Base-by-base conservation (phyloP, 2,329 filamentous ascomycete species). In the Lasiodiplodia citricola region DNA sequence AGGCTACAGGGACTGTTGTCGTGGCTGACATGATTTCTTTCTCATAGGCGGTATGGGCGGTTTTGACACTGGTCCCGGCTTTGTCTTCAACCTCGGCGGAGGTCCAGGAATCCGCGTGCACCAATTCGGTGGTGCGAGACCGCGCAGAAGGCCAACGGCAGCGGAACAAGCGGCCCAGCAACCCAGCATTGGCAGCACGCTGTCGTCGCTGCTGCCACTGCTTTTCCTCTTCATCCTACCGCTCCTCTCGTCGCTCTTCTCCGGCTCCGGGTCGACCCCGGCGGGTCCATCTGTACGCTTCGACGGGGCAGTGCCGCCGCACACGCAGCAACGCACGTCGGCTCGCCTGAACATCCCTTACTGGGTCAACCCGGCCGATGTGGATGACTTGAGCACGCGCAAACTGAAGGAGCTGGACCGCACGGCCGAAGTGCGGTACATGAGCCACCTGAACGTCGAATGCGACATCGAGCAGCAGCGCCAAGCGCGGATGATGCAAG, bases 11-110 rank as follows among this genome's bases (percentile, higher is more conserved):
- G 18, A 52, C 57, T 13, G 25, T 23, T 18, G 11, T 16, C 31
- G 18, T n/a, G n/a, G 18, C 54, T 69, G 21, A 65, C 56, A 44
- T 47, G 51, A 14, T 65, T 54, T 68, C 44, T 71, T 72, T 72
- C 57, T 63, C 66, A 16, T 31, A 57, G 25, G 70, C 85, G 85
- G 82, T 64, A 84, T 83, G 73, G 84, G 84, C 71, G 80, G 86
- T 71, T 93, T 94, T 80, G 91, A 93, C 75, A 87, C 86, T 70
- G 93, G 93, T 18, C 93, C 93, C 31, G 92, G 93, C 74, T 97
- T 97, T 79, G 92, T 97, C 67, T 98, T 98, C 82, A 97, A 97
- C 82, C 88, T 97, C 80, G 93, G 93, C 73, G 94, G 94, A 70
- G 93, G 94, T 8, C 94, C 95, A 3, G 95, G 94, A 23, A 90